Evolutionary conservation across 2,329 filamentous ascomycete species (phyloP).

Genomic region (Hypoxylon sp.): DNA sequence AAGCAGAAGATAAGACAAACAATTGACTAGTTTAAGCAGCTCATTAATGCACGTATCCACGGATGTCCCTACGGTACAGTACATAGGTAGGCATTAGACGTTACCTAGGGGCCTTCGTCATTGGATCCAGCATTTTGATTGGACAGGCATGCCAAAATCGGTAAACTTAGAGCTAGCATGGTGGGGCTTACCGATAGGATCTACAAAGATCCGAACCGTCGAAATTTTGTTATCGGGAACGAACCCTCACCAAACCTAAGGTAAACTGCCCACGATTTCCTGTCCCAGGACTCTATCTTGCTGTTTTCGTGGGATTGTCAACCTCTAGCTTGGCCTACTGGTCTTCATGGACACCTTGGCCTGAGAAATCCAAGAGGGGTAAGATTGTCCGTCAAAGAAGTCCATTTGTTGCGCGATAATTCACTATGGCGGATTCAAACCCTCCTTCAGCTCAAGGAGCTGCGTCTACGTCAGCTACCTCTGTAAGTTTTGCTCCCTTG

Average conservation of each 20-base stretch:
- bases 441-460: constrained; percentile 37
- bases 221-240: constrained; percentile 42
- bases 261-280: constrained; percentile 1
- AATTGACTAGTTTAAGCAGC: not conserved
- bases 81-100: too few relatives aligned
- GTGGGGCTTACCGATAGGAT: constrained; percentile 40
- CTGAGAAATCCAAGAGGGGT: not conserved
- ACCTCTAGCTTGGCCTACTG: constrained; percentile 2
- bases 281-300: constrained; percentile 1
- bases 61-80: not conserved
- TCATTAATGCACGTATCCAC: not conserved
- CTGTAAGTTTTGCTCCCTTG: constrained; percentile 26
- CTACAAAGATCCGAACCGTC: constrained; percentile 43
- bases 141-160: constrained; percentile 24
- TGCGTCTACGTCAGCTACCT: constrained; percentile 25
- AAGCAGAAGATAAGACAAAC: not conserved
- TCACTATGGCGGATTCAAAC: constrained; percentile 46
- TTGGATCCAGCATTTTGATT: constrained; percentile 23
- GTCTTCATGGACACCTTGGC: not conserved
- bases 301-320: not conserved
- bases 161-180: constrained; percentile 18
- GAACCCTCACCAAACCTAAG: constrained; percentile 21
- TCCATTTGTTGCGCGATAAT: constrained; percentile 1
- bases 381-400: not conserved
- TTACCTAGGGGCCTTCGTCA: too few relatives aligned